phyloP scores from a whole-genome alignment of 2,329 filamentous ascomycete genomes.

The Phyllosticta citrichinensis region DNA sequence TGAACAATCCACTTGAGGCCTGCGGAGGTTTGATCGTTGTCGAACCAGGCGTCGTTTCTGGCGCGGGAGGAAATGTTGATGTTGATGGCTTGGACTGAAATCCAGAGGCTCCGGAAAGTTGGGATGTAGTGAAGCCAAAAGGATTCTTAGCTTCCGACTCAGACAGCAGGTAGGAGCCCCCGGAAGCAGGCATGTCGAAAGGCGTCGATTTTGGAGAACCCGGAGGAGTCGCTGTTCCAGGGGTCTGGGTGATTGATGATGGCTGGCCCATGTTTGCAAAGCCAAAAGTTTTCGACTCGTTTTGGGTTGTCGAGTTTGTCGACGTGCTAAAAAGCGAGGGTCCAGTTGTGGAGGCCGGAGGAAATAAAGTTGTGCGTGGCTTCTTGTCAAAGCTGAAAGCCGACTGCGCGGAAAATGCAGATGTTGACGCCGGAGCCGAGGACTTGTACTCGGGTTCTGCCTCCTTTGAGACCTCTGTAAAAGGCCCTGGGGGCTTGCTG shows the following conservation, averaged over 20 bases:
- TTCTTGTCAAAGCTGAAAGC: neutral
- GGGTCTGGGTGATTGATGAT: neutral
- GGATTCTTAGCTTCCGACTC: neutral
- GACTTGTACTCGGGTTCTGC: neutral
- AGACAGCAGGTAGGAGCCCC: neutral
- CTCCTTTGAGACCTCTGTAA: neutral
- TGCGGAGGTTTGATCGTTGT: neutral
- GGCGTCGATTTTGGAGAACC: constrained; percentile 2
- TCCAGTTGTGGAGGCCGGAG: neutral
- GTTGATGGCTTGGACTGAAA: neutral
- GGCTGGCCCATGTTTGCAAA: neutral
- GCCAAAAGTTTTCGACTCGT: neutral
- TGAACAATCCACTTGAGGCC: constrained; percentile 4
- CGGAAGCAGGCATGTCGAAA: neutral
- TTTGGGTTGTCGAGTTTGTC: neutral
- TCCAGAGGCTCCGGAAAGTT: neutral
- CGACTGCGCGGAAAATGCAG: neutral
- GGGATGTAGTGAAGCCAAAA: constrained; percentile 1
- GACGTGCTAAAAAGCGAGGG: neutral
- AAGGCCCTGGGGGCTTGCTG: neutral
- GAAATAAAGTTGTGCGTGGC: neutral
- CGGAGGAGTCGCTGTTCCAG: neutral
- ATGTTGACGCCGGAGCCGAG: neutral
- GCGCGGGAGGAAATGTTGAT: neutral
- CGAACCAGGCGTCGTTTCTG: neutral